Evolutionary conservation across 345 rosid species (phyloP), one percentile per base, ranked within the genome.

Genomic region (Brassica nigra): DNA sequence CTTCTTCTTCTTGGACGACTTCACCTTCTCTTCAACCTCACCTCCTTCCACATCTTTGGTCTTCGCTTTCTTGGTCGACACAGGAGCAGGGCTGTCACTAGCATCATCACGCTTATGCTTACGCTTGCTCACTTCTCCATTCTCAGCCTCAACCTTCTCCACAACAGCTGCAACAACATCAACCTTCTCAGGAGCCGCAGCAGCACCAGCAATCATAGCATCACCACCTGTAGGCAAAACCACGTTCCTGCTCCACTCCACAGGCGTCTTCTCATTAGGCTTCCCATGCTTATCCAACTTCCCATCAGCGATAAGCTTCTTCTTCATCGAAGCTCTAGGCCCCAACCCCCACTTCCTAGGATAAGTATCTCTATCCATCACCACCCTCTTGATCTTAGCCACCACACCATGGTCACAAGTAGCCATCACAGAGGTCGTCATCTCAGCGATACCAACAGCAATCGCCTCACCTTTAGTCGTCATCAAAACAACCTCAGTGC

Each of bases 331-430:
- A 14, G 97, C 97, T 54, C 86, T 86, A 0, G 97, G 98, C 8
- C 98, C 97, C 82, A 94, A 85, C 0, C 97, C 98, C 98, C 98
- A 92, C 44, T 94, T 94, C 86, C 97, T 90, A 0, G 98, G 98
- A 73, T 94, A 94, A 20, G 96, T 94, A 66, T 94, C 98, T 78
- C 98, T 86, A 72, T 94, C 98, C 98, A 94, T 94, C 70, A 95
- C 99, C 6, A 95, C 99, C 67, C 99, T 87, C 85, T 95, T 95
- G 78, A 95, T 95, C 91, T 88, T 92, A 0, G 99, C 97, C 66
- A 95, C 99, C 69, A 92, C 89, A 12, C 99, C 99, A 33, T 95
- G 97, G 80, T 95, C 99, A 80, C 97, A 91, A 0, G 97, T 91
- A 5, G 97, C 97, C 86, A 95, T 95, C 30, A 91, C 94, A 0